Evolutionary conservation across 75 land plant species (phyloP), one percentile per base, ranked within the genome.

Genomic region (Adiantum capillusveneris): DNA sequence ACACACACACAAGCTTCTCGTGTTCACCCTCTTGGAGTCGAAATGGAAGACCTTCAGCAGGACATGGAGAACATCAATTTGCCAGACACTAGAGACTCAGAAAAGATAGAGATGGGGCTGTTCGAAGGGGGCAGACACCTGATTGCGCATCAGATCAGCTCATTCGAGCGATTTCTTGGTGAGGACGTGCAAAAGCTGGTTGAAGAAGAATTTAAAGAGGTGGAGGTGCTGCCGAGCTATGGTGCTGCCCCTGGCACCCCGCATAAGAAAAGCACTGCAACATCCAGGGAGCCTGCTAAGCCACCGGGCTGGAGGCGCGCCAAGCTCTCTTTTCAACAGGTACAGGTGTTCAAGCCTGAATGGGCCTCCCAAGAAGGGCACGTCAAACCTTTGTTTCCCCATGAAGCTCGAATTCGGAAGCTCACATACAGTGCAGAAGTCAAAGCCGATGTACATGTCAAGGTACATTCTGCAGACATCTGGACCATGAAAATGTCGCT

Each of bases 321-420:
- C 25, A 53, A 75, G 0, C 34, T 92, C 26, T 60, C 34, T 22
- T 88, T 82, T 63, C 84, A 88, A 1, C 72, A 78, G 62, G 84
- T 88, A 20, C 74, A 58, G 0, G 39, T 92, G 30, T 82, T 82
- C 24, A 44, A 57, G 59, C 90, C 90, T 14, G 25, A 22, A 0
- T 61, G 72, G 25, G 75, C 64, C 66, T 44, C 49, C 17, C 74
- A 62, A 37, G 72, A 59, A 11, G 60, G 61, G 19, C 58, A 63
- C 22, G 55, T 14, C 37, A 36, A 67, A 41, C 54, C 65, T 0
- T 45, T 92, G 25, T 49, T 75, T 14, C 98, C 98, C 2, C 67
- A 71, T 24, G 96, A 93, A 68, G 96, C 98, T 22, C 68, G 90
- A 1, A 76, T 89, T 21, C 81, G 87, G 57, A 81, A 81, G 63